Percentiles rank a stretch among this genome's conserved stretches.
Conservation (phyloP, 768 basidiomycete genomes). For the Trametes villosa region DNA sequence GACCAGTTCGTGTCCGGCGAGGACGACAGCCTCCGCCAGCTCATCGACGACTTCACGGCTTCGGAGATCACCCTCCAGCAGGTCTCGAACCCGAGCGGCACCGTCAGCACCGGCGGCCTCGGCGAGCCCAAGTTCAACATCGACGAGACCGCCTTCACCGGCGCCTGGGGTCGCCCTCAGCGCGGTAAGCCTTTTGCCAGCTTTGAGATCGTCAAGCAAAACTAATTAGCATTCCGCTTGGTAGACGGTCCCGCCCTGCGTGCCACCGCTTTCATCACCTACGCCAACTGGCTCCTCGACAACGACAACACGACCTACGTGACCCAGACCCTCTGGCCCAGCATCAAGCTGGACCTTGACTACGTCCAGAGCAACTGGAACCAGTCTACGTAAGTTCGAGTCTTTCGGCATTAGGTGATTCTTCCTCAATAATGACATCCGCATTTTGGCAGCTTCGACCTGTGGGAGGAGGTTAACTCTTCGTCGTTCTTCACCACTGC, state of each 20-base stretch:
- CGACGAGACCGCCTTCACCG: constrained; percentile 55
- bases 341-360: constrained; percentile 74
- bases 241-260: constrained; percentile 79
- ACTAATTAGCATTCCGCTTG: not conserved
- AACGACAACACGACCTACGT: constrained; percentile 56
- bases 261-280: constrained; percentile 68
- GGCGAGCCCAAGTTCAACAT: constrained; percentile 83
- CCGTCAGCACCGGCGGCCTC: constrained; percentile 65
- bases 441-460: constrained; percentile 72
- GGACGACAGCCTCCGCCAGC: constrained; percentile 51
- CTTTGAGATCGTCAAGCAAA: too few species aligned
- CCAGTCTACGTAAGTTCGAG: constrained; percentile 51
- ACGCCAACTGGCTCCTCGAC: constrained; percentile 67
- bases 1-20: constrained; percentile 56
- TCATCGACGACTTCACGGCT: constrained; percentile 62
- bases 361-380: constrained; percentile 78
- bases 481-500: constrained; percentile 84
- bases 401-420: not conserved
- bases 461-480: constrained; percentile 75
- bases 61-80: constrained; percentile 66
- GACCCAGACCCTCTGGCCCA: constrained; percentile 62
- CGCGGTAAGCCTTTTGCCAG: constrained; percentile 60
- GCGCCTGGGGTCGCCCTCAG: constrained; percentile 58
- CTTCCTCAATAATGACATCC: too few species aligned
- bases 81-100: constrained; percentile 71